Conservation (phyloP, 768 basidiomycete species). For the Hebeloma cylindrosporum region DNA sequence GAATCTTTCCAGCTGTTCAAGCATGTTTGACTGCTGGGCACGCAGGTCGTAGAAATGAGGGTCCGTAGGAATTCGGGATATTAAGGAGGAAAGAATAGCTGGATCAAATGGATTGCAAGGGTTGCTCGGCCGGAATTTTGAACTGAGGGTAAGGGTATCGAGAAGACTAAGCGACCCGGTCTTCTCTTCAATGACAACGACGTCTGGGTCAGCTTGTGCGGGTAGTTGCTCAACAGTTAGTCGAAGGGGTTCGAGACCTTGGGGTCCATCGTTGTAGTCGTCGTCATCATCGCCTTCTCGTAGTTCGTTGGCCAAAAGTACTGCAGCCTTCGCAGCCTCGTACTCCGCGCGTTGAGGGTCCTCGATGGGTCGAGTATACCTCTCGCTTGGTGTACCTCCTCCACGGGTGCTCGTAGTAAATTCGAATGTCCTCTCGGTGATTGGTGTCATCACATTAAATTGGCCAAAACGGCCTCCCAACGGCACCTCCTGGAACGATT, state of each 20-base stretch:
- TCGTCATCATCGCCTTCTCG: conserved; percentile 33
- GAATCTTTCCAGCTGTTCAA: conserved; percentile 74
- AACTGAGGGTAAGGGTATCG: conserved; percentile 60
- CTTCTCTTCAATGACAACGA: conserved; percentile 50
- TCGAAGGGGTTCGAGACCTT: conserved; percentile 29
- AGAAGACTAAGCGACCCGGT: conserved; percentile 64
- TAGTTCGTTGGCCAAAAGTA: conserved; percentile 52
- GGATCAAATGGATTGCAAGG: conserved; percentile 87
- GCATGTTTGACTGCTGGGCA: conserved; percentile 50
- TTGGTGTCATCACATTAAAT: conserved; percentile 96
- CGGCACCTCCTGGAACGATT: conserved; percentile 49
- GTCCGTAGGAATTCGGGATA: conserved; percentile 64
- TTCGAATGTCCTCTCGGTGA: conserved; percentile 92
- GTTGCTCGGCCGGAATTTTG: conserved; percentile 73
- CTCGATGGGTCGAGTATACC: conserved; percentile 20
- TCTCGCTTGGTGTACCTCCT: conserved; percentile 43
- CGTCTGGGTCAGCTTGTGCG: conserved; percentile 22
- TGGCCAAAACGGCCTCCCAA: conserved; percentile 75
- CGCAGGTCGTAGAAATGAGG: conserved; percentile 61
- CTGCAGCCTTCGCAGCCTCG: conserved; percentile 53
- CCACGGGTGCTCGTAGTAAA: conserved; percentile 63
- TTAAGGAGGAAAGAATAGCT: conserved; percentile 57
- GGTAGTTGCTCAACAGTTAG: conserved; percentile 27
- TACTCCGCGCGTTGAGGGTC: conserved; percentile 35
- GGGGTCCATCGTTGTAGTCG: conserved; percentile 24